Percentiles rank a stretch among this genome's conserved stretches.
Evolutionary conservation across 192 early-diverging fungal species (phyloP).

Genomic region (Geranomyces michiganensis): DNA sequence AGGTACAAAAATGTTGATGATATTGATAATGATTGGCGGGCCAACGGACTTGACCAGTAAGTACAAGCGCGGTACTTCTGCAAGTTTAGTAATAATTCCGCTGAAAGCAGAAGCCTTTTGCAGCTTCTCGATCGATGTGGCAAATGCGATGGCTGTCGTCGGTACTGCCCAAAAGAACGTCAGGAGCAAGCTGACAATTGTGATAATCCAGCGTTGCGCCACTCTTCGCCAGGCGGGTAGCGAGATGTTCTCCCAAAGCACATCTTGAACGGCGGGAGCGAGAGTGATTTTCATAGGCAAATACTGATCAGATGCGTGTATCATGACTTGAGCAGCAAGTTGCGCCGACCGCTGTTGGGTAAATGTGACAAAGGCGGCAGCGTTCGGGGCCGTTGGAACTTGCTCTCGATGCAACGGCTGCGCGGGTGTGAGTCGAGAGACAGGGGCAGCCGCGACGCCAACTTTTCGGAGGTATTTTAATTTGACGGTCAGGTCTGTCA

Average conservation of each 20-base stretch:
- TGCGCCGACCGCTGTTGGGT: conserved; percentile 43
- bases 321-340: conserved; percentile 45
- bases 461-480: conserved; percentile 38
- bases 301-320: conserved; percentile 35
- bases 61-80: conserved; percentile 18
- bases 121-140: conserved; percentile 39
- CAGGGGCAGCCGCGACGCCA: conserved; percentile 5
- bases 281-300: conserved; percentile 39
- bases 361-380: conserved; percentile 58
- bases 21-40: conserved; percentile 42
- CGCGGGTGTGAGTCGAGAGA: conserved; percentile 5
- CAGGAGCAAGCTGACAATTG: conserved; percentile 29
- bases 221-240: conserved; percentile 37
- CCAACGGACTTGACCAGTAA: conserved; percentile 39
- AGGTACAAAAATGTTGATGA: conserved; percentile 41
- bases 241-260: conserved; percentile 47
- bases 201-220: conserved; percentile 27
- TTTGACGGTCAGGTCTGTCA: conserved; percentile 34
- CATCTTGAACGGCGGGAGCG: conserved; percentile 50
- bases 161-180: conserved; percentile 50
- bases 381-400: conserved; percentile 19
- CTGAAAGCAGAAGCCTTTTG: conserved; percentile 32
- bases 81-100: conserved; percentile 28
- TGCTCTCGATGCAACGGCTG: conserved; percentile 1
- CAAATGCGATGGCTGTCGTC: conserved; percentile 35